Conservation (phyloP, 2,329 filamentous ascomycete species). For the Aspergillus unguis region DNA sequence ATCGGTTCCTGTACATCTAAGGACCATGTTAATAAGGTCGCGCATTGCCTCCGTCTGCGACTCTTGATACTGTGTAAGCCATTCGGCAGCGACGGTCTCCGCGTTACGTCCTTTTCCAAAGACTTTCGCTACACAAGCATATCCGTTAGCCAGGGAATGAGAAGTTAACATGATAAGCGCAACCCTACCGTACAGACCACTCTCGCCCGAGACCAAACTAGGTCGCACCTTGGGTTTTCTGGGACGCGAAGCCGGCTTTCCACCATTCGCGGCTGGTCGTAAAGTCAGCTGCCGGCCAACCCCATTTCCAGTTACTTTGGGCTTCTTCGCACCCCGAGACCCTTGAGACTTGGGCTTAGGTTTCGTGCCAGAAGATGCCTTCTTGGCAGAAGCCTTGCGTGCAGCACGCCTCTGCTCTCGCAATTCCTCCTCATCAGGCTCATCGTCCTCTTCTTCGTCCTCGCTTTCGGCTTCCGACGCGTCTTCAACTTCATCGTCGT, state of each 20-base stretch:
- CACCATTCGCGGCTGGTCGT: conserved; percentile 48
- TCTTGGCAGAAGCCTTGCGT: conserved; percentile 32
- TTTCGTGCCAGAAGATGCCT: conserved; percentile 39
- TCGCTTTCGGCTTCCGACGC: conserved; percentile 39
- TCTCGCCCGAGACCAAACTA: conserved; percentile 51
- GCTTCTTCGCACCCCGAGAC: conserved; percentile 49
- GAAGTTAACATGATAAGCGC: conserved; percentile 2
- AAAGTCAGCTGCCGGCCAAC: conserved; percentile 51
- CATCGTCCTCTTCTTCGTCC: conserved; percentile 33
- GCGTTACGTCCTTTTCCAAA: conserved; percentile 55
- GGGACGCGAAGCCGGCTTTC: conserved; percentile 43
- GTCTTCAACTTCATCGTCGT: conserved; percentile 34
- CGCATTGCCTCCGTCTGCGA: conserved; percentile 55
- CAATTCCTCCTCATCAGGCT: conserved; percentile 50
- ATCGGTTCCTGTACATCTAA: conserved; percentile 73
- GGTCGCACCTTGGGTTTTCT: conserved; percentile 52
- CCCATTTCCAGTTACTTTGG: conserved; percentile 53
- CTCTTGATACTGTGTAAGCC: conserved; percentile 56
- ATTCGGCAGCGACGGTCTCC: conserved; percentile 56
- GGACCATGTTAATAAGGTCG: conserved; percentile 60
- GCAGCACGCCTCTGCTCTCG: conserved; percentile 41
- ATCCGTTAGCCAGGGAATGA: conserved; percentile 21
- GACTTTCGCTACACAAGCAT: conserved; percentile 50
- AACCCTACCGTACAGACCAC: conserved; percentile 55
- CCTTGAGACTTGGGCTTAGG: conserved; percentile 28